Evolutionary conservation across 1,139 yeast species (phyloP).

Genomic region (Geotrichum europaeum): DNA sequence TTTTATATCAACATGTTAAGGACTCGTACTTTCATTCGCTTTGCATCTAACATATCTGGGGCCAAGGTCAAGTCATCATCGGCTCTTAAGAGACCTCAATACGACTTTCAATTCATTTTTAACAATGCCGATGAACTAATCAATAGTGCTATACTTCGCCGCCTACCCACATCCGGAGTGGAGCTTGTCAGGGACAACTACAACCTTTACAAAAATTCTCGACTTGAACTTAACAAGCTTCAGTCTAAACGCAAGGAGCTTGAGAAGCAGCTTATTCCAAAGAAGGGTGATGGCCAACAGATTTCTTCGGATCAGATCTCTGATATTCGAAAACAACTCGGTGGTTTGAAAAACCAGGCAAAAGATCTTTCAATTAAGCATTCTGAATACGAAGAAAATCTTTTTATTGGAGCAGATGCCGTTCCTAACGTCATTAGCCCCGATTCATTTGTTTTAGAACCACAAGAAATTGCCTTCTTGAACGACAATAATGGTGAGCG

Average conservation of each 20-base stretch:
- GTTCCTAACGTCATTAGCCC: slow-evolving; percentile 59
- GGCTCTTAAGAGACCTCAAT: slow-evolving; percentile 37
- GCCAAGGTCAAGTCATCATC: slow-evolving; percentile 18
- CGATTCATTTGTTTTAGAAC: slow-evolving; percentile 46
- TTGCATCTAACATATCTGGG: slow-evolving; percentile 3
- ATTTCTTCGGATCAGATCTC: background rate
- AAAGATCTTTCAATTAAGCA: slow-evolving; percentile 33
- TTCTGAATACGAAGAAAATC: slow-evolving; percentile 33
- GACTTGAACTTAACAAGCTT: slow-evolving; percentile 10
- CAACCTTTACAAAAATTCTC: slow-evolving; percentile 4
- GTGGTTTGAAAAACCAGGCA: slow-evolving; percentile 20
- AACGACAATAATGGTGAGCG: slow-evolving; percentile 21
- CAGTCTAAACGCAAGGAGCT: slow-evolving; percentile 13
- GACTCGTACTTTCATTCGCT: background rate
- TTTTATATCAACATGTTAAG: slow-evolving; percentile 2
- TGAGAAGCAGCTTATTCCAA: background rate
- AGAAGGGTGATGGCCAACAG: background rate
- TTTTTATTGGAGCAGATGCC: slow-evolving; percentile 14
- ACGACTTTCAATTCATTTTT: slow-evolving; percentile 40
- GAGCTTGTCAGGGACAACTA: slow-evolving; percentile 13
- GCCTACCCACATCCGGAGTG: slow-evolving; percentile 10
- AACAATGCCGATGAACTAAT: slow-evolving; percentile 11
- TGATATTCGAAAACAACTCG: slow-evolving; percentile 2
- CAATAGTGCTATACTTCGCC: slow-evolving; percentile 14
- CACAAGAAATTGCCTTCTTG: slow-evolving; percentile 28